Evolutionary conservation across 352 stramenopile species (phyloP).

Genomic region (Globisporangium uncinulatum): DNA sequence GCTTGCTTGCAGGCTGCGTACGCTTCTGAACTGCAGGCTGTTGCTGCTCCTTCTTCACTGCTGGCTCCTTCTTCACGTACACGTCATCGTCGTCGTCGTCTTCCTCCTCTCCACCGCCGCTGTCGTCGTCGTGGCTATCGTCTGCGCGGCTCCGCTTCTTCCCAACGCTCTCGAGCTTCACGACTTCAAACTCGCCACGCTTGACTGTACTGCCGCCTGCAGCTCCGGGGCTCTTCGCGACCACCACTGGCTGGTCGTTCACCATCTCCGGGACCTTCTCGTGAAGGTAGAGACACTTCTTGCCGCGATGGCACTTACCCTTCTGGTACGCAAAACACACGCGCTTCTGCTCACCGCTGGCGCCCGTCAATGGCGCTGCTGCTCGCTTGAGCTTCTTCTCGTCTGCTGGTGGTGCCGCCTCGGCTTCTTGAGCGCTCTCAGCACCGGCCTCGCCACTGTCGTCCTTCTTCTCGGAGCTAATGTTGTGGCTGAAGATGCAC

Average conservation of each 20-base stretch:
- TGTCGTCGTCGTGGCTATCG: constrained; percentile 18
- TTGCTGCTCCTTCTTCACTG: background rate
- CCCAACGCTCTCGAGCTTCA: constrained; percentile 15
- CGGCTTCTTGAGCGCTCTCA: constrained; percentile 4
- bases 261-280: constrained; percentile 33
- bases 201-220: constrained; percentile 1
- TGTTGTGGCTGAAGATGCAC: constrained; percentile 64
- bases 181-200: constrained; percentile 31
- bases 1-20: background rate
- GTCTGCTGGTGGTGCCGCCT: constrained; percentile 4
- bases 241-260: constrained; percentile 10
- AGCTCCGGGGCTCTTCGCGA: constrained; percentile 7
- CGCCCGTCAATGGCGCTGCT: background rate
- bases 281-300: constrained; percentile 61
- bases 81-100: constrained; percentile 16
- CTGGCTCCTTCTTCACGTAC: background rate
- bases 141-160: constrained; percentile 29
- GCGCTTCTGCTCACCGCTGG: constrained; percentile 26
- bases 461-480: background rate
- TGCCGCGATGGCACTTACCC: constrained; percentile 67
- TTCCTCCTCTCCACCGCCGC: constrained; percentile 14
- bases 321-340: constrained; percentile 76
- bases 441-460: background rate
- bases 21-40: background rate
- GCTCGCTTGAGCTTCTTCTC: constrained; percentile 5